Base-by-base conservation (phyloP, 2,329 filamentous ascomycete species). In the Cladosporium sp. region DNA sequence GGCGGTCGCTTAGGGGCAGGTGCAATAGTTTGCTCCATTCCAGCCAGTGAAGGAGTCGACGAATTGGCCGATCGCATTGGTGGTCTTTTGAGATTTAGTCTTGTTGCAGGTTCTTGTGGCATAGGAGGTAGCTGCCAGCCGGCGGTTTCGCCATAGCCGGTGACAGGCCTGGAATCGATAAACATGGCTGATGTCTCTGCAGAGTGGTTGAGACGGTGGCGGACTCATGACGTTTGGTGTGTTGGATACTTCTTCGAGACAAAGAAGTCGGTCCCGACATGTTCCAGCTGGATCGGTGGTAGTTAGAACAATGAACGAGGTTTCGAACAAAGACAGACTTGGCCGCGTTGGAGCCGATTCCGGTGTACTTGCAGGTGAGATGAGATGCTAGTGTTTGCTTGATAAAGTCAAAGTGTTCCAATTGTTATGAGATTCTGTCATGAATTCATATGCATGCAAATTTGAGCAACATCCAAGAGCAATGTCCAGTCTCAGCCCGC, bases 121-220 rank as follows among this genome's bases (percentile, higher is more conserved):
- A 50, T 43, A 2, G 42, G 22, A 20, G 57, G 56, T 47, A 65
- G 54, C 37, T 51, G 61, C 65, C 65, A 66, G 38, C 63, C 66
- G 47, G 60, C 36, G 11, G 63, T 64, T 20, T 59, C 55, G 22
- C 57, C 55, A 40, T 64, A 68, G 14, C 57, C 60, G 14, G 67
- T 67, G 28, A 64, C 52, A 34, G 66, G 65, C 47, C 63, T 66
- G 6, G 65, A 59, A 8, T 69, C 63, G 30, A 66, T 60, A 37
- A 64, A 67, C 67, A 69, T 69, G 52, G 37, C 50, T 49, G 37
- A 19, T 25, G 20, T 9, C 14, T 15, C 15, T 43, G 25, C n/a
- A 20, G 25, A 12, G 8, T 20, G 15, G 5, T 38, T 30, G 57
- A 39, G 5, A 17, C 6, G 22, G 51, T 54, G 50, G 51, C 34